phyloP scores from a whole-genome alignment of 441 rosid species.

The Eutrema salsugineum region DNA sequence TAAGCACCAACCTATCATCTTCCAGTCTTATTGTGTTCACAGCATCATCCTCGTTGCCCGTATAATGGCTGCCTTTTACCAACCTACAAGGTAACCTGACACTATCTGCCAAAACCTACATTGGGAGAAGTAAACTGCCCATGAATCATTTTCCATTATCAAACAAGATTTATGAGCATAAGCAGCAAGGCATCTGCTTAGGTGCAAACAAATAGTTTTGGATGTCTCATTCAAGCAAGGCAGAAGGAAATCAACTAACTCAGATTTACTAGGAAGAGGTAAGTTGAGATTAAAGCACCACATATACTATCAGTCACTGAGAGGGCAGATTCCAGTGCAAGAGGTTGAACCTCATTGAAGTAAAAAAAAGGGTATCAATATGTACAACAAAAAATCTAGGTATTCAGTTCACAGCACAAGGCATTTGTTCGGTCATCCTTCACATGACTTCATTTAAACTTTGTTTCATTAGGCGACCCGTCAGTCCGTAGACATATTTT shows the following conservation, averaged over 20 bases:
- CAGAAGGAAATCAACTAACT: conserved; percentile 9
- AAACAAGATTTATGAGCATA: background rate
- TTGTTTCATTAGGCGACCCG: background rate
- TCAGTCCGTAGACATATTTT: background rate
- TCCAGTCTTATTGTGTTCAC: conserved; percentile 87
- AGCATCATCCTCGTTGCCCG: conserved; percentile 97
- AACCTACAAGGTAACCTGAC: conserved; percentile 81
- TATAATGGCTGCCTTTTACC: conserved; percentile 98
- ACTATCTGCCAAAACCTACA: conserved; percentile 92
- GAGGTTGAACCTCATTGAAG: background rate
- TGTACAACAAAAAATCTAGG: background rate
- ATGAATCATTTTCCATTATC: conserved; percentile 1
- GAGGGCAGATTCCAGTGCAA: background rate
- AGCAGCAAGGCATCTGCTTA: conserved; percentile 6
- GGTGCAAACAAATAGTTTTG: background rate
- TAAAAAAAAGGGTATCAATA: background rate
- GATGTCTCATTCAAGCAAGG: conserved; percentile 3
- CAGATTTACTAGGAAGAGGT: background rate
- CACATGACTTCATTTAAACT: background rate
- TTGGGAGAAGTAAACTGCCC: conserved; percentile 31
- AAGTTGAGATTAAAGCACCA: background rate
- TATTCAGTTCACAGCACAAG: conserved; percentile 7
- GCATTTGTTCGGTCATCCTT: background rate
- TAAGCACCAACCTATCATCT: conserved; percentile 71
- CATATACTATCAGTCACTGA: background rate